phyloP scores from a whole-genome alignment of 805 yeast species.

The Saccharomycopsis capsularis region DNA sequence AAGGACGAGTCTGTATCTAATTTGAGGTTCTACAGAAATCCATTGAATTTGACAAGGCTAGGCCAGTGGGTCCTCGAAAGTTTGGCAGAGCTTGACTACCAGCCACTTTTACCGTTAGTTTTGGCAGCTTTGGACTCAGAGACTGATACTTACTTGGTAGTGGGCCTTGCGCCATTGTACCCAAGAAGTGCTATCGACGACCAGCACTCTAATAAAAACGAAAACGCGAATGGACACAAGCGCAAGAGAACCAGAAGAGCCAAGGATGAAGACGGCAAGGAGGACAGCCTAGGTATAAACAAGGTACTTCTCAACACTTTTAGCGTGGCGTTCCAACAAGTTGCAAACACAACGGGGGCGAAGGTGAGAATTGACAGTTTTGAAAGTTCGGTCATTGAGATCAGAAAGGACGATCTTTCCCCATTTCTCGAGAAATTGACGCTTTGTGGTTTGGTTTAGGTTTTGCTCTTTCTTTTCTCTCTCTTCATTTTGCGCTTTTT shows the following conservation, averaged over 20 bases:
- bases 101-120: constrained; percentile 67
- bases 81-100: constrained; percentile 68
- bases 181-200: constrained; percentile 37
- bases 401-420: constrained; percentile 77
- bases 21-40: constrained; percentile 70
- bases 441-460: constrained; percentile 52
- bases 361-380: constrained; percentile 88
- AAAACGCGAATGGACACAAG: constrained; percentile 30
- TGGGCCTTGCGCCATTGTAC: constrained; percentile 82
- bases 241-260: constrained; percentile 25
- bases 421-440: constrained; percentile 84
- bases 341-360: constrained; percentile 79
- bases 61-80: constrained; percentile 91
- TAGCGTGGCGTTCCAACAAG: constrained; percentile 85
- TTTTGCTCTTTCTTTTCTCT: no score
- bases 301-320: constrained; percentile 66
- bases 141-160: constrained; percentile 74
- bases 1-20: constrained; percentile 72
- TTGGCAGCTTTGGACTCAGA: constrained; percentile 72
- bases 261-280: constrained; percentile 28
- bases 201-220: constrained; percentile 26
- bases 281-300: constrained; percentile 27
- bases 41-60: constrained; percentile 72
- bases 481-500: no score
- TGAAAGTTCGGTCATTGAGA: constrained; percentile 89